These are phyloP conservation scores for Paramecium octaurelia DNA, from an alignment of 73 alveolate species.

Conservation along the genomic window DNA sequence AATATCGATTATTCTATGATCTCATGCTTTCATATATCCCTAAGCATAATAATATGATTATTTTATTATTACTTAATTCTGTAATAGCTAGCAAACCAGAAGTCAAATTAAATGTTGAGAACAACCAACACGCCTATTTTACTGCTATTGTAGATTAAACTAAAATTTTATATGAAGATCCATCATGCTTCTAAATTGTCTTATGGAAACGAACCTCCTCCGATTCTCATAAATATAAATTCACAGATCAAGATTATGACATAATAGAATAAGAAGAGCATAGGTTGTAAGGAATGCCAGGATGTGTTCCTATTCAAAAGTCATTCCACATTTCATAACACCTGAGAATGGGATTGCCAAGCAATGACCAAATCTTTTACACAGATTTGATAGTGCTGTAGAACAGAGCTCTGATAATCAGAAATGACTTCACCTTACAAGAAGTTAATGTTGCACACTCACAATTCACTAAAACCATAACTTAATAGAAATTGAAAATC, in stretches of 20 bases:
- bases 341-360: background rate
- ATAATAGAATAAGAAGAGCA: background rate
- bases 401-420: background rate
- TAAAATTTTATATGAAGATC: background rate
- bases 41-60: background rate
- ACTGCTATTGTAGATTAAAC: background rate
- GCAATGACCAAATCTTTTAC: background rate
- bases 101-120: background rate
- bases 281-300: background rate
- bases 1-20: background rate
- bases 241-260: background rate
- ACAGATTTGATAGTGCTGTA: too few relatives aligned
- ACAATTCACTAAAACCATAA: background rate
- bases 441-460: background rate
- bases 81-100: background rate
- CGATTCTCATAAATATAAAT: background rate
- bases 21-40: background rate
- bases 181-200: background rate
- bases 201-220: background rate
- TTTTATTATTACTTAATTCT: background rate
- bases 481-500: background rate
- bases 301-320: background rate
- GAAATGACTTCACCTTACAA: background rate
- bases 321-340: background rate
- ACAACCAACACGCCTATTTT: background rate